These are phyloP conservation scores for Volutella citrinella DNA, from an alignment of 2,329 filamentous ascomycete genomes.

Conservation along the genomic window DNA sequence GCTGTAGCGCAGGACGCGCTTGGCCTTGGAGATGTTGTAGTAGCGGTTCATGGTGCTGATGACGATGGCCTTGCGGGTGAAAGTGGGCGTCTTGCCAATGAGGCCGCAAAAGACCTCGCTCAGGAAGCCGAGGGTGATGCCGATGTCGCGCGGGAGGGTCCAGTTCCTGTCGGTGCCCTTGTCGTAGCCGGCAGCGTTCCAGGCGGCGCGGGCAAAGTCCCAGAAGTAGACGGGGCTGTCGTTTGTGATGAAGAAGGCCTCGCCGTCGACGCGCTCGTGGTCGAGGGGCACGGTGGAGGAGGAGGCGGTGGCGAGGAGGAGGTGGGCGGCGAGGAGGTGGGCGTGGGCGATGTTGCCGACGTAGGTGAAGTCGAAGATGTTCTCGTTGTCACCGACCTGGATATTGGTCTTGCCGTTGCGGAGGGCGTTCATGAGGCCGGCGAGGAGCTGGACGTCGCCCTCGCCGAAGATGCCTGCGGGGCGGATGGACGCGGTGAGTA, in stretches of 20 bases:
- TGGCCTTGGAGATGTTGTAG: constrained; percentile 75
- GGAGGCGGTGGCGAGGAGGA: constrained; percentile 60
- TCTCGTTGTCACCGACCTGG: constrained; percentile 71
- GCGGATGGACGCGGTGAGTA: constrained; percentile 78
- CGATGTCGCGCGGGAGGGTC: constrained; percentile 50
- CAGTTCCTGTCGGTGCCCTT: constrained; percentile 54
- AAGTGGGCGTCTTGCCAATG: constrained; percentile 51
- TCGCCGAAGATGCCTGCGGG: constrained; percentile 90
- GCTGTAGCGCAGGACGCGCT: constrained; percentile 64
- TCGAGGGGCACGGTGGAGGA: constrained; percentile 63
- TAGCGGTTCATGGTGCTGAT: constrained; percentile 75
- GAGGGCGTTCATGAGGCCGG: constrained; percentile 71
- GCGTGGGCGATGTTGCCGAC: constrained; percentile 67
- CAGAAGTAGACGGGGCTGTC: constrained; percentile 87
- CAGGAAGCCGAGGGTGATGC: constrained; percentile 48
- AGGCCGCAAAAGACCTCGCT: constrained; percentile 51
- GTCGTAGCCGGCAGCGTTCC: constrained; percentile 57
- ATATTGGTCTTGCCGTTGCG: constrained; percentile 66
- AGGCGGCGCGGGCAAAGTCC: constrained; percentile 79
- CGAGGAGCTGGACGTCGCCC: constrained; percentile 74
- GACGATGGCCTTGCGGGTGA: constrained; percentile 58
- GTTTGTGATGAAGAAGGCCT: constrained; percentile 90
- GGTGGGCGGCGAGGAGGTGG: constrained; percentile 76
- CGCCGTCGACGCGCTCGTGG: constrained; percentile 74
- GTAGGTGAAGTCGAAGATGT: constrained; percentile 64